Percentiles rank a stretch among this genome's conserved stretches.
Evolutionary conservation across 2,329 filamentous ascomycete genomes (phyloP).

Genomic region (Diaporthe velutina): DNA sequence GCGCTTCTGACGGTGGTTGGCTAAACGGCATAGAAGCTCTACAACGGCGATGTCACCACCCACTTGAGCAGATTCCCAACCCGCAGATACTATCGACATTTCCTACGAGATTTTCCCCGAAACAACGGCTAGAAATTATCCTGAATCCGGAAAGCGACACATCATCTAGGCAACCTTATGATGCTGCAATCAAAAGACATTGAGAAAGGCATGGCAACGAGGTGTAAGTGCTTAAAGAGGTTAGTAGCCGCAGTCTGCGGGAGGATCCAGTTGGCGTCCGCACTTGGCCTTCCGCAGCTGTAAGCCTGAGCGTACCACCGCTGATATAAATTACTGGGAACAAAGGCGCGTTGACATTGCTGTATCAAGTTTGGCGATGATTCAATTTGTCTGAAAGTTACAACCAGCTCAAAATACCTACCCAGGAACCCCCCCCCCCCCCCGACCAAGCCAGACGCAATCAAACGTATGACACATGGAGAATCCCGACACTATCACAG

Average conservation of each 20-base stretch:
- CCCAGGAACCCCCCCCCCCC: neutral
- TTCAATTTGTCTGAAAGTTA: too few species aligned
- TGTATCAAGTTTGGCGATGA: neutral
- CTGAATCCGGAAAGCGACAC: too few species aligned
- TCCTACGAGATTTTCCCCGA: too few species aligned
- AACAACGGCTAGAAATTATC: too few species aligned
- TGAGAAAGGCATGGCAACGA: too few species aligned
- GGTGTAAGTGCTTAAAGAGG: neutral
- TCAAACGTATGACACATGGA: neutral
- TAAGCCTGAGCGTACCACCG: neutral
- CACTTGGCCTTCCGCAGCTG: neutral
- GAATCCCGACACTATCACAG: neutral
- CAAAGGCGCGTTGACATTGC: neutral
- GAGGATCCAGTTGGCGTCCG: neutral
- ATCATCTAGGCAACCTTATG: neutral
- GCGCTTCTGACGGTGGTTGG: too few species aligned
- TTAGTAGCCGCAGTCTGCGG: conserved; percentile 13
- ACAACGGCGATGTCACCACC: too few species aligned
- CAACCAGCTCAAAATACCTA: neutral
- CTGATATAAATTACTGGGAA: neutral
- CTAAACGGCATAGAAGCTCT: too few species aligned
- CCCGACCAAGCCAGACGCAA: neutral
- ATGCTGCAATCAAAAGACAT: too few species aligned
- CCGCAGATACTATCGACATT: too few species aligned
- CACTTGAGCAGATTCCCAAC: too few species aligned